These are phyloP conservation scores for Euptelea pleiosperma DNA, from an alignment of 164 flowering plant genomes.

Conservation along the genomic window DNA sequence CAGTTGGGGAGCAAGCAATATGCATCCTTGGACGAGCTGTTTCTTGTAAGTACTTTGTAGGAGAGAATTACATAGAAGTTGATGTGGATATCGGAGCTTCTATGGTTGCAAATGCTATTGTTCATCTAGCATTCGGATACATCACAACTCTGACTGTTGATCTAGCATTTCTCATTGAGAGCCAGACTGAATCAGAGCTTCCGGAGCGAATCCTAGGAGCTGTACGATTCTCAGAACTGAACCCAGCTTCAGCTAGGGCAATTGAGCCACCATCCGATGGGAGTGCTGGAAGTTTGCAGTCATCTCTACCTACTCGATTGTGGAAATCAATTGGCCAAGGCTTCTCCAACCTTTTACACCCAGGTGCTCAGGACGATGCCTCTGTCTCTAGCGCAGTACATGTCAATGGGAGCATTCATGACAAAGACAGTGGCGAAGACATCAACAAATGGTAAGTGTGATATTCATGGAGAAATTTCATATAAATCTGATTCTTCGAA, in stretches of 20 bases:
- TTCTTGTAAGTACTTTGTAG: conserved; percentile 56
- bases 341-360: conserved; percentile 53
- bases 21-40: conserved; percentile 85
- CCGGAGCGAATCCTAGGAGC: conserved; percentile 86
- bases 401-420: conserved; percentile 34
- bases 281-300: conserved; percentile 28
- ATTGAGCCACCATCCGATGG: conserved; percentile 37
- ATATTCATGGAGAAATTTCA: background rate
- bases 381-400: conserved; percentile 26
- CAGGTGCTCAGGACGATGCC: conserved; percentile 48
- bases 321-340: conserved; percentile 87
- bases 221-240: conserved; percentile 72
- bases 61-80: conserved; percentile 64
- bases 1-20: conserved; percentile 94
- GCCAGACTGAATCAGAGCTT: conserved; percentile 74
- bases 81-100: conserved; percentile 91
- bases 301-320: conserved; percentile 46
- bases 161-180: conserved; percentile 82
- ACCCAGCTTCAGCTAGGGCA: conserved; percentile 59
- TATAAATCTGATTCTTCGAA: background rate
- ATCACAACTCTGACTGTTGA: conserved; percentile 79
- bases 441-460: conserved; percentile 38
- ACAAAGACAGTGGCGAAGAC: conserved; percentile 26
- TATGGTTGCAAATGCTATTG: conserved; percentile 87
- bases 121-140: conserved; percentile 89